phyloP scores from a whole-genome alignment of 805 yeast genomes.

The Spathaspora gorwiae region DNA sequence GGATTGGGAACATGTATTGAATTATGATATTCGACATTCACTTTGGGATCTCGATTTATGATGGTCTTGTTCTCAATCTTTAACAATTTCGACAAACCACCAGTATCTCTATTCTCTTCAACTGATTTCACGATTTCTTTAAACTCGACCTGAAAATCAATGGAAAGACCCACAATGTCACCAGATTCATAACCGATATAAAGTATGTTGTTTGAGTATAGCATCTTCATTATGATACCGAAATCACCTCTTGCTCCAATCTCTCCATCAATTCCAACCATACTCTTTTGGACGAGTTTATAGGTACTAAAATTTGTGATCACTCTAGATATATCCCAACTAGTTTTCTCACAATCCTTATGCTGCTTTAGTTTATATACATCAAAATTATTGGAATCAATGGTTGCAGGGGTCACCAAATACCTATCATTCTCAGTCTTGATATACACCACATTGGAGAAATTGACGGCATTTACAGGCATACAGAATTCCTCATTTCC shows the following conservation, averaged over 20 bases:
- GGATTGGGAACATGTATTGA: slow-evolving; percentile 52
- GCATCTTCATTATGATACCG: slow-evolving; percentile 66
- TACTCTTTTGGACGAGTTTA: slow-evolving; percentile 9
- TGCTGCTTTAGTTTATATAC: slow-evolving; percentile 39
- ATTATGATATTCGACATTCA: slow-evolving; percentile 17
- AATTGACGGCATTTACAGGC: slow-evolving; percentile 73
- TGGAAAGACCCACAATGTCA: slow-evolving; percentile 30
- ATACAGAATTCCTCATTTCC: slow-evolving; percentile 28
- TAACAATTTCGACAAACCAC: neutral
- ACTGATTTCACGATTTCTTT: neutral
- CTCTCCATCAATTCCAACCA: slow-evolving; percentile 9
- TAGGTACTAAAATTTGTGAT: slow-evolving; percentile 28
- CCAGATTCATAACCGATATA: slow-evolving; percentile 76
- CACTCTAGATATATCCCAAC: slow-evolving; percentile 21
- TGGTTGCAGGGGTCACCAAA: slow-evolving; percentile 58
- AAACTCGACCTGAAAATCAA: slow-evolving; percentile 11
- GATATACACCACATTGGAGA: slow-evolving; percentile 46
- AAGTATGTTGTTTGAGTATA: slow-evolving; percentile 31
- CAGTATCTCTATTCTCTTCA: neutral
- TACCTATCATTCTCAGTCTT: slow-evolving; percentile 21
- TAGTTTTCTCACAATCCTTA: neutral
- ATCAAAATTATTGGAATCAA: slow-evolving; percentile 61
- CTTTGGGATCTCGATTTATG: slow-evolving; percentile 21
- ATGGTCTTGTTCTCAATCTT: slow-evolving; percentile 8
- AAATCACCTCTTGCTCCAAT: slow-evolving; percentile 33